phyloP scores from a whole-genome alignment of 768 basidiomycete species.

The Lyophyllum semitale region DNA sequence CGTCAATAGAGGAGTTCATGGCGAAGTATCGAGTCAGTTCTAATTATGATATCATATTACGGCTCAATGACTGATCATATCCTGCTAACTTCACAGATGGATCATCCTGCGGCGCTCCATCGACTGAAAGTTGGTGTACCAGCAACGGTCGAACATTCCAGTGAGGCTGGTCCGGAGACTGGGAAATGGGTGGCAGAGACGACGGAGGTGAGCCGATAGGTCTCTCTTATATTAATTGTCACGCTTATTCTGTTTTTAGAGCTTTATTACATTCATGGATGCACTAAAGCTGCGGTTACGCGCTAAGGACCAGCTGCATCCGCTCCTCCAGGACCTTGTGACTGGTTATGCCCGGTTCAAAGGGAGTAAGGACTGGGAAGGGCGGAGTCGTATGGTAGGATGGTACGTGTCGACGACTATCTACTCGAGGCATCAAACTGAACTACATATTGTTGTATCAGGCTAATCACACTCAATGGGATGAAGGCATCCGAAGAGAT shows the following conservation, averaged over 20 bases:
- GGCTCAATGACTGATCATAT: neutral
- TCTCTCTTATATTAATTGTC: neutral
- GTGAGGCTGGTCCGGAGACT: constrained; percentile 89
- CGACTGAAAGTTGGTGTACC: constrained; percentile 91
- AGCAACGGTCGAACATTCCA: constrained; percentile 94
- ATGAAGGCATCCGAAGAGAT: constrained; percentile 98
- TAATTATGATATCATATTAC: neutral
- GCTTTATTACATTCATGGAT: constrained; percentile 99
- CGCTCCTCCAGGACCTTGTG: constrained; percentile 93
- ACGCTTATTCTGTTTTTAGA: constrained; percentile 44
- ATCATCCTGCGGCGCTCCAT: constrained; percentile 90
- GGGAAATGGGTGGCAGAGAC: constrained; percentile 98
- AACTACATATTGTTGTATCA: constrained; percentile 26
- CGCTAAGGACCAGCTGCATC: constrained; percentile 97
- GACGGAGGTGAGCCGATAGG: constrained; percentile 68
- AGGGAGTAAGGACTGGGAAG: constrained; percentile 95
- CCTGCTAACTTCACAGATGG: constrained; percentile 62
- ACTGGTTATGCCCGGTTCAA: constrained; percentile 94
- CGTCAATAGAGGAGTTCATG: constrained; percentile 91
- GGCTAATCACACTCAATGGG: constrained; percentile 94
- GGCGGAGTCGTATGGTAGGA: constrained; percentile 87
- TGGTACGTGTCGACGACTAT: constrained; percentile 60
- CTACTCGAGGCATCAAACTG: neutral
- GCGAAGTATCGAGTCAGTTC: constrained; percentile 71
- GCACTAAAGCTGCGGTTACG: constrained; percentile 88